Base-by-base conservation (phyloP, 1,139 yeast genomes). In the Eremothecium sinecaudum region DNA sequence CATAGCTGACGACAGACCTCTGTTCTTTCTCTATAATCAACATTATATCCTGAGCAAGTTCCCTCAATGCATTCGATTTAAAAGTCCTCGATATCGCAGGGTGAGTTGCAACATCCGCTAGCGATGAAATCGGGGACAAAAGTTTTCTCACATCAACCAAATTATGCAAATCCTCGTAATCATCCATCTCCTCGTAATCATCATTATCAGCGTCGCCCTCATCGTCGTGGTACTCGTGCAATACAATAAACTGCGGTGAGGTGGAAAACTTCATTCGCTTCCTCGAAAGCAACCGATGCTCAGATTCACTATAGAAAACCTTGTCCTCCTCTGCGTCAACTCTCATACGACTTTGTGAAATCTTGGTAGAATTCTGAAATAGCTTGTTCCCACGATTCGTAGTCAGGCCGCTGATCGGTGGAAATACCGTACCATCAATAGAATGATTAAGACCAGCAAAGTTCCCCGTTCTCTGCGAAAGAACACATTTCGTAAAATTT, bases 1-100 rank as follows among this genome's bases (percentile, higher is more conserved):
- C 72, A 40, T 86, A 65, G 57, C 77, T 73, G 40, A 78, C 75
- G 15, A 82, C 79, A 28, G 77, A 79, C 23, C 69, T 67, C 50
- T 84, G 94, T 51, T 87, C 97, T 29, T 73, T 70, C 50, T 81
- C 87, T 36, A 90, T 79, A 41, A 79, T 63, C 36, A 79, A 79
- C 28, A 87, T 73, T 24, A 90, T 74, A 43, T 84, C 83, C 24
- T 63, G 62, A 1, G 94, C 80, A 45, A 87, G 57, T 20, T 62
- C 67, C 47, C 60, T 65, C 43, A 77, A 51, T 8, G 69, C 67
- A 45, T 69, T 47, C 51, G 73, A 59, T 42, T 62, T 63, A 54
- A 72, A 90, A 0, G 93, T 79, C 41, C 69, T 71, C 39, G 75
- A 70, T 13, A 83, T 65, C 0, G 86, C 74, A 5, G 79, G 78